These are phyloP conservation scores for Candida freyschussii DNA, from an alignment of 1,139 yeast species.

Conservation along the genomic window DNA sequence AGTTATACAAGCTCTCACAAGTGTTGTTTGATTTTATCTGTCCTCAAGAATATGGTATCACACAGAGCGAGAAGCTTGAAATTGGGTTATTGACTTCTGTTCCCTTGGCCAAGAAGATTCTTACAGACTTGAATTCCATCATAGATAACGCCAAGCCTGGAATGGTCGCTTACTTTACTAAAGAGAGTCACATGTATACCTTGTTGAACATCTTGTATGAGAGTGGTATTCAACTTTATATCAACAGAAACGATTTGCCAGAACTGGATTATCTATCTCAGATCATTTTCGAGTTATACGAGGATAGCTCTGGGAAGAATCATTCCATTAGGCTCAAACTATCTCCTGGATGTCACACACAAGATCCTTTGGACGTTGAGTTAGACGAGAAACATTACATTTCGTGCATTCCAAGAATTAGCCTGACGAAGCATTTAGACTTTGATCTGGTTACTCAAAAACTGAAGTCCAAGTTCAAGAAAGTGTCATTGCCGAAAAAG, in stretches of 20 bases:
- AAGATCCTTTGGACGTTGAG: slow-evolving; percentile 94
- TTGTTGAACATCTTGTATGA: slow-evolving; percentile 86
- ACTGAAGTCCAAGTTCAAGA: slow-evolving; percentile 72
- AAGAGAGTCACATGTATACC: slow-evolving; percentile 96
- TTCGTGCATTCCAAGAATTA: slow-evolving; percentile 88
- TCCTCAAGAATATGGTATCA: slow-evolving; percentile 98
- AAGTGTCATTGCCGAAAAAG: slow-evolving; percentile 88
- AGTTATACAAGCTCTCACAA: slow-evolving; percentile 82
- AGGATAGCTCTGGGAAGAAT: slow-evolving; percentile 68
- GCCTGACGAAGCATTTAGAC: slow-evolving; percentile 89
- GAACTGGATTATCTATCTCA: slow-evolving; percentile 95
- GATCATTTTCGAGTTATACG: slow-evolving; percentile 89
- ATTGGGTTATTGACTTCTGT: slow-evolving; percentile 92
- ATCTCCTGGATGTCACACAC: slow-evolving; percentile 98
- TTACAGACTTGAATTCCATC: slow-evolving; percentile 76
- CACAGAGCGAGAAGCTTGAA: slow-evolving; percentile 91
- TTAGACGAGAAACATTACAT: slow-evolving; percentile 95
- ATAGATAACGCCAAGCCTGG: slow-evolving; percentile 75
- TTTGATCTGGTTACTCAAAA: slow-evolving; percentile 84
- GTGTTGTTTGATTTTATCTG: slow-evolving; percentile 95
- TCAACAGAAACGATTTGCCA: slow-evolving; percentile 91
- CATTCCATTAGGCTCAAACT: slow-evolving; percentile 84
- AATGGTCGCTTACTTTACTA: slow-evolving; percentile 86
- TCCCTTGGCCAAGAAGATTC: slow-evolving; percentile 87
- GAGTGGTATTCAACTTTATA: slow-evolving; percentile 90